Evolutionary conservation across 1,284 basidiomycete species (phyloP), one percentile per base, ranked within the genome.

Genomic region (Trametes polyzona): DNA sequence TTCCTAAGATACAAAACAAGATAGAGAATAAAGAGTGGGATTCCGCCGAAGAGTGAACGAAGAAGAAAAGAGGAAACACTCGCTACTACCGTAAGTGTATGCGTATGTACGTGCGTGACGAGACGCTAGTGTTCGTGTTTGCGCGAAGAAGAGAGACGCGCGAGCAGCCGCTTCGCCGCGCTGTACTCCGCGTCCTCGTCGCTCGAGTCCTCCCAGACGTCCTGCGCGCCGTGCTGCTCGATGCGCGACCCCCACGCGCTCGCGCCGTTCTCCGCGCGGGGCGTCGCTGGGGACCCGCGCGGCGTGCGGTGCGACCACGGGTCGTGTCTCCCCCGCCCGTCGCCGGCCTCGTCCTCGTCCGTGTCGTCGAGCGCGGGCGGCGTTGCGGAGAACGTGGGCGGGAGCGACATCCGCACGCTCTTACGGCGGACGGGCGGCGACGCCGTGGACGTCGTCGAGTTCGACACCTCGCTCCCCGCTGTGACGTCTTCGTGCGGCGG

Each of bases 121-220:
- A 19, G 19, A 40, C 10, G 16, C 26, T 35, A 51, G 33, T 42
- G 52, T 17, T 58, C 52, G 19, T 47, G 48, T 66, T 76, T 76
- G 70, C 72, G 75, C 52, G 76, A n/a, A n/a, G n/a, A n/a, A n/a
- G n/a, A 75, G 29, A 76, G 70, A 58, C 72, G 72, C 41, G 67
- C 74, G 63, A 91, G 73, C 69, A 87, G 59, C 57, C 66, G 73
- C 72, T 77, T 81, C 52, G 88, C 88, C 19, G 67, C 76, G 49
- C 73, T 66, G 71, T 91, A 91, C 69, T 80, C 83, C 58, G 80
- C 83, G 66, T 90, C 87, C 63, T 90, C 89, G 54, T 87, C 86
- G 64, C 85, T 85, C 65, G 86, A 88, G 65, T 92, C 85, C 61
- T 79, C 76, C 89, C 88, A 90, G 61, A 85, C 67, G 67, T 84